Evolutionary conservation across 2,329 filamentous ascomycete species (phyloP).

Genomic region (Colletotrichum endophyticum): DNA sequence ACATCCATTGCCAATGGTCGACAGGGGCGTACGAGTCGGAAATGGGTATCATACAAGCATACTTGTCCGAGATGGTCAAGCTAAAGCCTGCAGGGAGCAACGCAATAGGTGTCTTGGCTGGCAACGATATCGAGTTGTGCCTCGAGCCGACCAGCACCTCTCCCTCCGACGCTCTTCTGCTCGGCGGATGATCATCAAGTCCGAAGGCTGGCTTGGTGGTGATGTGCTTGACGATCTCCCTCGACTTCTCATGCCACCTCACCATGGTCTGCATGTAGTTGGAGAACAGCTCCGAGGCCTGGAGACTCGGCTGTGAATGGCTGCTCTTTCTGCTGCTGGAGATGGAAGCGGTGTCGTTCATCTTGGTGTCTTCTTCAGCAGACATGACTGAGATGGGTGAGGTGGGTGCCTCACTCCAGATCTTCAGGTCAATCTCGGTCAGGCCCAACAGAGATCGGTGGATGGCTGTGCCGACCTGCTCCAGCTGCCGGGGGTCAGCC

Average conservation of each 20-base stretch:
- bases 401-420: constrained; percentile 45
- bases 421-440: constrained; percentile 44
- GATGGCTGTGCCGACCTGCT: constrained; percentile 67
- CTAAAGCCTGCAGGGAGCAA: constrained; percentile 81
- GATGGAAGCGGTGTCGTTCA: background rate
- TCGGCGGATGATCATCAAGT: background rate
- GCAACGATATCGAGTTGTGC: background rate
- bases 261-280: constrained; percentile 72
- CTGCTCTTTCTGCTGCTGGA: constrained; percentile 20
- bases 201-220: constrained; percentile 30
- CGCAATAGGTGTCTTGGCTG: constrained; percentile 67
- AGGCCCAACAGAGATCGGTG: constrained; percentile 62
- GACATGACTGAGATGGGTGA: constrained; percentile 11
- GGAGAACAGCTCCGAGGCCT: constrained; percentile 45
- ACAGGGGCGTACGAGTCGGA: constrained; percentile 77
- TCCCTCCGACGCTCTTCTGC: constrained; percentile 14
- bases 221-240: constrained; percentile 66
- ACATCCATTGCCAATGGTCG: constrained; percentile 99
- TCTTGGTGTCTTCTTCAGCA: constrained; percentile 17
- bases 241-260: constrained; percentile 77
- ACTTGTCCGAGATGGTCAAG: constrained; percentile 77
- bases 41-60: constrained; percentile 76
- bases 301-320: constrained; percentile 22
- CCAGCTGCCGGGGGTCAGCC: constrained; percentile 55
- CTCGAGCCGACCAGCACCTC: background rate